phyloP scores from a whole-genome alignment of 148 eudicot genomes.

The Cornus kousa region DNA sequence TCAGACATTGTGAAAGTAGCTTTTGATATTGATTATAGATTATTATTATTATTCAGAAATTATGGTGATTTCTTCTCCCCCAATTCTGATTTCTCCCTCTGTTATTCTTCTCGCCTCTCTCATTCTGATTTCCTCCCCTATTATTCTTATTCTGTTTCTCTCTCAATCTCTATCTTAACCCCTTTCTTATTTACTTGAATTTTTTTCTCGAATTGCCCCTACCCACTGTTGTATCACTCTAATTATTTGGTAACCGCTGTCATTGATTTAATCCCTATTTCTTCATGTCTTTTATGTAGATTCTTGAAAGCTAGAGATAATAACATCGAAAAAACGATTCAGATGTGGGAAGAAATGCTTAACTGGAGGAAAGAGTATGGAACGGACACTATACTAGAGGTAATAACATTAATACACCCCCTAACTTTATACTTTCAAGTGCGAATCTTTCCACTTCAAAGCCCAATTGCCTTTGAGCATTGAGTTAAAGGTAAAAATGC shows the following conservation, averaged over 20 bases:
- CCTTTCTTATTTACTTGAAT: no score
- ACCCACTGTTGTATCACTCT: no score
- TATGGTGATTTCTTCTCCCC: no score
- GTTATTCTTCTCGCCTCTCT: no score
- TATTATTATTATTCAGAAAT: no score
- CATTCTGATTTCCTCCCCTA: no score
- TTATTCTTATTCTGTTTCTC: no score
- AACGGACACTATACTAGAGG: constrained; percentile 71
- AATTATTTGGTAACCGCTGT: neutral
- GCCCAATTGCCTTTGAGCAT: neutral
- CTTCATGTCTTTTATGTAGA: constrained; percentile 31
- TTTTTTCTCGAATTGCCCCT: no score
- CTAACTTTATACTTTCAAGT: neutral
- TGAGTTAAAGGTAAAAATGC: neutral
- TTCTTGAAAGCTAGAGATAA: constrained; percentile 76
- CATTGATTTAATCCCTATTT: neutral
- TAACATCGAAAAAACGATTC: constrained; percentile 53
- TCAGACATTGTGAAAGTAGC: no score
- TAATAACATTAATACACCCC: constrained; percentile 14
- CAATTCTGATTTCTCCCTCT: no score
- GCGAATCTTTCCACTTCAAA: constrained; percentile 1
- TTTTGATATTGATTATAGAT: no score
- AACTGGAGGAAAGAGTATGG: constrained; percentile 73
- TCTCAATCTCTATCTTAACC: no score
- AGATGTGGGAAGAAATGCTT: constrained; percentile 91